Evolutionary conservation across 2,329 filamentous ascomycete genomes (phyloP), one percentile per base, ranked within the genome.

Genomic region (Microdochium trichocladiopsis): DNA sequence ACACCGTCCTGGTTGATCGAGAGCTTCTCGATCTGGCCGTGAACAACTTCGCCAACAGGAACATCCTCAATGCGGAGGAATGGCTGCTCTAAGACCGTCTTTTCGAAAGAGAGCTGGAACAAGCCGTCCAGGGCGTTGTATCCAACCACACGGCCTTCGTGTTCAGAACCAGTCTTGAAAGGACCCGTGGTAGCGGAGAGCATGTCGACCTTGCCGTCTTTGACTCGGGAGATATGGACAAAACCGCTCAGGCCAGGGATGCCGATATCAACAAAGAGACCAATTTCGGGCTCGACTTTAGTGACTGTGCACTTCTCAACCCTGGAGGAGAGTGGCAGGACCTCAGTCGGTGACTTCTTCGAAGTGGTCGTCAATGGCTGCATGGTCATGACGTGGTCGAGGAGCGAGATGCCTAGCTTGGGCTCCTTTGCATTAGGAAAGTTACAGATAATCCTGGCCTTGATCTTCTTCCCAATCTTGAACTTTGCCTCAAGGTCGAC

Each of bases 31-130:
- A 99, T 82, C 49, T 83, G 88, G 52, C 89, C 90, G 58, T 88
- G 87, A 47, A 96, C 85, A 6, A 94, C 75, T 31, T 86, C 83
- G 21, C 93, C 94, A 47, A 96, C 71, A 5, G 85, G 83, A 14
- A 99, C 80, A 69, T 99, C 94, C 62, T 97, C 90, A 24, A 96
- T 79, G n/a, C 92, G 84, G 22, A 99, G 79, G 72, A 91, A 99
- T 8, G 88, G 82, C 64, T 96, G 93, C 21, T 94, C 87, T 33
- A 99, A 78, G 11, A 96, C 74, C 31, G 79, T 87, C 58, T 87
- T 81, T 69, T 97, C 86, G 43, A 96, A 81, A 1, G 94, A 96
- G 11, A 97, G 66, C 31, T 94, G 80, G 69, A 89, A 96, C 6
- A 95, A 69, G 47, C 90, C 90, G 63, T 99, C 94, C 51, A 97